Evolutionary conservation across 805 yeast species (phyloP).

Genomic region (Yamadazyma philogaea): DNA sequence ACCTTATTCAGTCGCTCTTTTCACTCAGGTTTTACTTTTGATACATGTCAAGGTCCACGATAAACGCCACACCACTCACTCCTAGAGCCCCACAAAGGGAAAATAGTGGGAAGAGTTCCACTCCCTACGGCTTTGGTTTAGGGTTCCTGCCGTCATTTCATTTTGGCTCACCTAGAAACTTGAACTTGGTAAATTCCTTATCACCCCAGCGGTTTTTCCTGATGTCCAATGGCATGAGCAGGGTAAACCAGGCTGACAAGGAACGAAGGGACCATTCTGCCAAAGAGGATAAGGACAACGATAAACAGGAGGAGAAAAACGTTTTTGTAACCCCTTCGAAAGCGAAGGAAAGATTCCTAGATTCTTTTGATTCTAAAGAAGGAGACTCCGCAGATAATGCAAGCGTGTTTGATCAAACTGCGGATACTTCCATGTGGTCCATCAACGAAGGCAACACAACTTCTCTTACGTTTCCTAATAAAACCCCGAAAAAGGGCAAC

Average conservation of each 20-base stretch:
- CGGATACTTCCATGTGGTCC: conserved; percentile 9
- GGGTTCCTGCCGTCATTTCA: conserved; percentile 45
- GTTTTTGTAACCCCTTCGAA: conserved; percentile 13
- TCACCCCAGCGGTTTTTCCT: conserved; percentile 37
- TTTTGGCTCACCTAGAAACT: conserved; percentile 33
- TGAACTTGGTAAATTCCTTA: conserved; percentile 20
- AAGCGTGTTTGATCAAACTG: conserved; percentile 1
- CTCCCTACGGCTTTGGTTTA: conserved; percentile 34
- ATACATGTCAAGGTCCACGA: neutral
- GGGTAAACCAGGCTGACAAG: conserved; percentile 22
- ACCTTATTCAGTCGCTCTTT: neutral
- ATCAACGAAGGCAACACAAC: conserved; percentile 9
- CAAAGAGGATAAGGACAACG: neutral
- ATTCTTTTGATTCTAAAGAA: conserved; percentile 1
- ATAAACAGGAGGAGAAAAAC: conserved; percentile 9
- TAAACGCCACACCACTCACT: neutral
- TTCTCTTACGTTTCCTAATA: conserved; percentile 2
- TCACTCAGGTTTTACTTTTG: neutral
- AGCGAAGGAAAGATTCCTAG: conserved; percentile 3
- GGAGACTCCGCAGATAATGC: neutral
- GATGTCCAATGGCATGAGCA: conserved; percentile 19
- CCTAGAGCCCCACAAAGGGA: neutral
- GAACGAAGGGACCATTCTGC: too few relatives aligned
- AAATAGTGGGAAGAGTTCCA: conserved; percentile 3
- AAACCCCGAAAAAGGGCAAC: neutral